A percentile compares a stretch with the other conserved stretches of the same genome.
Evolutionary conservation across 75 land plant genomes (phyloP).

Genomic region (Azolla pinnata): DNA sequence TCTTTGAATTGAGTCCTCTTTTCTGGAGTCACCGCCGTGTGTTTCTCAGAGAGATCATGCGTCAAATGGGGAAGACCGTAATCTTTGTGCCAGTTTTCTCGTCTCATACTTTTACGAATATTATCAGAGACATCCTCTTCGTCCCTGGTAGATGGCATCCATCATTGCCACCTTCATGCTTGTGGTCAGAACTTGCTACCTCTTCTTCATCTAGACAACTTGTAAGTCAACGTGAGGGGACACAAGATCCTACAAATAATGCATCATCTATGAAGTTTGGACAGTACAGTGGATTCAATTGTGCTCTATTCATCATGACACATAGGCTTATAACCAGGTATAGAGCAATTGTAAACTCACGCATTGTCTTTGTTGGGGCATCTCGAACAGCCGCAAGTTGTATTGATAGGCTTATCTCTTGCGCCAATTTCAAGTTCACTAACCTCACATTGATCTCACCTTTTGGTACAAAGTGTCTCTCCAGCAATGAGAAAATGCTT

Average conservation of each 20-base stretch:
- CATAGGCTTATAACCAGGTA: conserved; percentile 13
- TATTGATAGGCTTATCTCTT: conserved; percentile 11
- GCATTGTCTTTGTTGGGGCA: conserved; percentile 18
- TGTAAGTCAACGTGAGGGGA: background rate
- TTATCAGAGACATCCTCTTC: conserved; percentile 12
- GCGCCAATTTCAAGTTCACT: conserved; percentile 7
- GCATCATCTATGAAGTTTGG: conserved; percentile 1
- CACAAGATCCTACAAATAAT: background rate
- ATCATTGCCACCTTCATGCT: conserved; percentile 1
- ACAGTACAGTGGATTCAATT: conserved; percentile 15
- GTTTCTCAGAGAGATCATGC: conserved; percentile 23
- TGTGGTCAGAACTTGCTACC: conserved; percentile 5
- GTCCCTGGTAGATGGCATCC: conserved; percentile 16
- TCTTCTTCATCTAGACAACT: background rate
- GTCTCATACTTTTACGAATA: conserved; percentile 13
- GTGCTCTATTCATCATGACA: conserved; percentile 14
- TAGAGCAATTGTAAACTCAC: conserved; percentile 12
- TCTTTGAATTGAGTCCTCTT: conserved; percentile 15
- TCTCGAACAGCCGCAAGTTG: conserved; percentile 16
- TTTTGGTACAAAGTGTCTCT: conserved; percentile 8
- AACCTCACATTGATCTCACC: conserved; percentile 19
- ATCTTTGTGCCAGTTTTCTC: conserved; percentile 19
- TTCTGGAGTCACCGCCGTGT: conserved; percentile 6
- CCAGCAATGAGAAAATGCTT: background rate
- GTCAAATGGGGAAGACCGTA: conserved; percentile 14